These are phyloP conservation scores for Solanum tarijense DNA, from an alignment of 257 asterid species.

Conservation along the genomic window DNA sequence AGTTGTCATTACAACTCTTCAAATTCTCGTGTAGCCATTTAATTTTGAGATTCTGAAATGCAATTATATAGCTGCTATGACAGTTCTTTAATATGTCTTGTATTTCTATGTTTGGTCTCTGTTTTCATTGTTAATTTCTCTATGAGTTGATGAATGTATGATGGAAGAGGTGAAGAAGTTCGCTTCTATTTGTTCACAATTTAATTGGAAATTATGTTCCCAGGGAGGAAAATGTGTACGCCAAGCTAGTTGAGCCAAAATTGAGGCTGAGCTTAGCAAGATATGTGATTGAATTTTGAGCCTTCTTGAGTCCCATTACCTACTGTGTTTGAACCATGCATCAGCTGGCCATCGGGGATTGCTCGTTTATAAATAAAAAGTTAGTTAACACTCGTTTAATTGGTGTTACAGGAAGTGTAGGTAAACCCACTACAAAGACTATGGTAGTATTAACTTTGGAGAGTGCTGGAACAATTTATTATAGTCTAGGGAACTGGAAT, in stretches of 20 bases:
- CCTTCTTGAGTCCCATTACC: too few relatives aligned
- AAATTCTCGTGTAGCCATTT: not conserved
- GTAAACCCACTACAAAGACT: constrained; percentile 19
- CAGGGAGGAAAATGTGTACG: too few relatives aligned
- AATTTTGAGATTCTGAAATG: not conserved
- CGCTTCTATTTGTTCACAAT: not conserved
- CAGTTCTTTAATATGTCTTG: not conserved
- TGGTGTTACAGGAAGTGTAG: constrained; percentile 25
- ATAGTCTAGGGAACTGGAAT: constrained; percentile 19
- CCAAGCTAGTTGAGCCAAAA: too few relatives aligned
- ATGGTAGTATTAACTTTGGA: constrained; percentile 14
- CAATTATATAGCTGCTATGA: not conserved
- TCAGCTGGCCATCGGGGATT: too few relatives aligned
- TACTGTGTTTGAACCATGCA: too few relatives aligned
- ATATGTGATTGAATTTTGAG: too few relatives aligned
- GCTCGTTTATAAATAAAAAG: too few relatives aligned
- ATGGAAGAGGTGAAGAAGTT: not conserved
- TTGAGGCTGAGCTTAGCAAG: too few relatives aligned
- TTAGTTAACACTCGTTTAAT: not conserved
- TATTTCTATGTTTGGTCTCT: not conserved
- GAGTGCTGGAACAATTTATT: constrained; percentile 8
- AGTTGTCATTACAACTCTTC: not conserved
- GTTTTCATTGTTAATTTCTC: not conserved
- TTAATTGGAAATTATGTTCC: not conserved
- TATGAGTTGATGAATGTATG: not conserved